Base-by-base conservation (phyloP, 768 basidiomycete genomes). In the Collybia sp. region DNA sequence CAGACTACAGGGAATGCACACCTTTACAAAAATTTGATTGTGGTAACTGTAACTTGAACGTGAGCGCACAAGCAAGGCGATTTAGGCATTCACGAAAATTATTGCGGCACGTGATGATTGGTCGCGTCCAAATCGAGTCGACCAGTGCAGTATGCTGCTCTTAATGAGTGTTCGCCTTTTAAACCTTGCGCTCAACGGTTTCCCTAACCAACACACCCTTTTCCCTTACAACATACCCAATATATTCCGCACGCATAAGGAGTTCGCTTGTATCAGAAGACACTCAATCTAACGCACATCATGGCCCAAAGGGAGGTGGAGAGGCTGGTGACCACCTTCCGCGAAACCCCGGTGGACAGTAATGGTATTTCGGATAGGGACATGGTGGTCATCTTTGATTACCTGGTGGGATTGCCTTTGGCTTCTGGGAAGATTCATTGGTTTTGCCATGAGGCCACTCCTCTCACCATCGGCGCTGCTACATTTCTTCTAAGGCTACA, bases 401-500 rank as follows among this genome's bases (percentile, higher is more conserved):
- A 80, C 58, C 65, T 89, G 9, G 75, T 85, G 64, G 64, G 60
- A 15, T 65, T 72, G 0, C 65, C 69, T 3, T 62, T 67, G 41
- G 59, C 64, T 30, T 58, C 60, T 37, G 71, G 73, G 41, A 62
- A 66, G 30, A 50, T 76, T 44, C 93, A 96, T 56, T 94, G 91
- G 90, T 94, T 87, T 60, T 96, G 93, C 62, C 61, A 67, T 20
- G 72, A 75, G 32, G 84, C 83, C 3, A 66, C 76, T 30, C 59
- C 71, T 8, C 66, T 78, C 30, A 82, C 77, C 0, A 62, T 75
- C 8, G 83, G 80, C 47, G 79, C 84, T 1, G 90, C 93, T 0
- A 82, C 81, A 0, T 96, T 93, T 65, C 74, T 90, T 41, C 69
- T 95, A 32, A 79, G 92, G 42, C 64, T 96, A 33, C 84, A 87